Base-by-base conservation (phyloP, 805 yeast genomes). In the Candida koratica region DNA sequence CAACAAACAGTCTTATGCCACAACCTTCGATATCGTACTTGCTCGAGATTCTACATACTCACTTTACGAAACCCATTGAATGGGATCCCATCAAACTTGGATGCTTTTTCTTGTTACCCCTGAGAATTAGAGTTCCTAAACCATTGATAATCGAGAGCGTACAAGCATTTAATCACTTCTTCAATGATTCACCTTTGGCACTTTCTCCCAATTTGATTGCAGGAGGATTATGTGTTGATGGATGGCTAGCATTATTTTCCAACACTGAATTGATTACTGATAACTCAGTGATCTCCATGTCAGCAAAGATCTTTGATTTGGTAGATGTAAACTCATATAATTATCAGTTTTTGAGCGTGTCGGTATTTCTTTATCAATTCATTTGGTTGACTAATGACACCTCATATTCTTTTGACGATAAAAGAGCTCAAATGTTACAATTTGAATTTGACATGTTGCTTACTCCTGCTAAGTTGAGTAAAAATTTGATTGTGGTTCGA, bases 371-470 rank as follows among this genome's bases (percentile, higher is more conserved):
- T 1, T 49, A 51, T 31, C 39, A 39, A 31, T 26, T 49, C 3
- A 14, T 43, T 6, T 45, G 51, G 49, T 28, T 51, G n/a, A 34
- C 32, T 14, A 5, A 36, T 13, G 41, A 39, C 11, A 32, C 18
- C 4, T 18, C 22, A 2, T 30, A 37, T 23, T 25, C 31, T 22
- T 14, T 16, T 15, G 38, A 30, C 4, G 49, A 42, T 5, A 41
- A 37, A 13, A 38, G 34, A 25, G 18, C 23, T 3, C 35, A 37
- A 23, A 28, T 51, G 3, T 28, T 51, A 11, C 45, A 46, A 14
- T 43, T 51, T 25, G 56, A 51, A 37, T 48, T 39, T 37, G 48
- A 50, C 28, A 51, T 51, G 48, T 38, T 51, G 11, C 38, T 51
- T 6, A 49, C 48, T 41, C 56, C 56, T 4, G 54, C 49, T 6